Evolutionary conservation across 2,329 filamentous ascomycete genomes (phyloP).

Genomic region (Arachnomyces sp.): DNA sequence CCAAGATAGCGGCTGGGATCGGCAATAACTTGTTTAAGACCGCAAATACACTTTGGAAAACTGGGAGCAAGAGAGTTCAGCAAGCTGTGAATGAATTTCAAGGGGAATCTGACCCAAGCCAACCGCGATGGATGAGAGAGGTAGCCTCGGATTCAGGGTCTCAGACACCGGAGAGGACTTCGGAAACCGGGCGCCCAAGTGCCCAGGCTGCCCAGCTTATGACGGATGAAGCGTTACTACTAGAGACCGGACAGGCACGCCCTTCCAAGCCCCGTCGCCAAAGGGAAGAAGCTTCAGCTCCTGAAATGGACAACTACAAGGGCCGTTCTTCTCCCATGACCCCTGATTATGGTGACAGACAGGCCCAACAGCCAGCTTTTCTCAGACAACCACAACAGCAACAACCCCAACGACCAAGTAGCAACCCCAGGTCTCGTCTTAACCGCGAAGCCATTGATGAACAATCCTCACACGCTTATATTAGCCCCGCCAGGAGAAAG

Average conservation of each 20-base stretch:
- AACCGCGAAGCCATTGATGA: slow-evolving; percentile 69
- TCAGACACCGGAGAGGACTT: slow-evolving; percentile 4
- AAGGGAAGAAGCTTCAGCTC: slow-evolving; percentile 7
- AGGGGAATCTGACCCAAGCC: slow-evolving; percentile 61
- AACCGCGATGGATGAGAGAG: slow-evolving; percentile 94
- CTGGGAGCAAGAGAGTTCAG: slow-evolving; percentile 83
- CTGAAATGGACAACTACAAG: slow-evolving; percentile 18
- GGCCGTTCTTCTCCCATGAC: slow-evolving; percentile 46
- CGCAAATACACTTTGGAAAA: slow-evolving; percentile 91
- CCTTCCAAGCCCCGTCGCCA: slow-evolving; percentile 29
- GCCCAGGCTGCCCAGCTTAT: slow-evolving; percentile 2
- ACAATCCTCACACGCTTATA: slow-evolving; percentile 71
- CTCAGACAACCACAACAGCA: slow-evolving; percentile 47
- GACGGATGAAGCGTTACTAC: slow-evolving; percentile 58
- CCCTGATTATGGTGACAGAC: slow-evolving; percentile 36
- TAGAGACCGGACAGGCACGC: slow-evolving; percentile 59
- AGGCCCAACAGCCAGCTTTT: slow-evolving; percentile 38
- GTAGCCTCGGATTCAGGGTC: slow-evolving; percentile 31
- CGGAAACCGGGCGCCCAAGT: slow-evolving; percentile 11
- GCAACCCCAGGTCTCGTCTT: slow-evolving; percentile 52
- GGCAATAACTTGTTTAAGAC: slow-evolving; percentile 83
- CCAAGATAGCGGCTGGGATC: slow-evolving; percentile 72
- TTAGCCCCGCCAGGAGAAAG: slow-evolving; percentile 76
- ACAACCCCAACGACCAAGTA: slow-evolving; percentile 26
- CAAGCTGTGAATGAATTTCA: slow-evolving; percentile 84